Evolutionary conservation across 2,329 filamentous ascomycete genomes (phyloP).

Genomic region (Clarireedia homoeocarpa): DNA sequence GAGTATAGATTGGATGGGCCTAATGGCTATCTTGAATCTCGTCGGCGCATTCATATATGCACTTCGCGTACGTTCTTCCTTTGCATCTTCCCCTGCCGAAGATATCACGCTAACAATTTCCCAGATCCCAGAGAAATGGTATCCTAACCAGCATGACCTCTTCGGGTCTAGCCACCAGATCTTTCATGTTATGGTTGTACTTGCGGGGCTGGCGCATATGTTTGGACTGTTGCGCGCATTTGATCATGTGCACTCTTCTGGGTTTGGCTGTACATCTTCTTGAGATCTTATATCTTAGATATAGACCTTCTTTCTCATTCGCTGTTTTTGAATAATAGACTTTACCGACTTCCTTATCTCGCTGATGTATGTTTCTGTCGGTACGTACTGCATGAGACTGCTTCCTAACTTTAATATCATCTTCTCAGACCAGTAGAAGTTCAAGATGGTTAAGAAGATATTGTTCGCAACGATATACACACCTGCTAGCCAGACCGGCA

Average conservation of each 20-base stretch:
- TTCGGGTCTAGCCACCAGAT: slow-evolving; percentile 24
- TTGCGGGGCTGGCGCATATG: slow-evolving; percentile 19
- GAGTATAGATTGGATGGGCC: slow-evolving; percentile 10
- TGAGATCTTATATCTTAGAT: too few relatives aligned
- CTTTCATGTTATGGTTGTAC: slow-evolving; percentile 22
- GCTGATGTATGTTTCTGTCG: too few relatives aligned
- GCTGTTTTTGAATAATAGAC: too few relatives aligned
- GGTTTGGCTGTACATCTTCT: background rate
- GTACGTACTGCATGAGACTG: too few relatives aligned
- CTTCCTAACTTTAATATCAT: too few relatives aligned
- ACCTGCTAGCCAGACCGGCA: too few relatives aligned
- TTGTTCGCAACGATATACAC: too few relatives aligned
- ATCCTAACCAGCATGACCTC: slow-evolving; percentile 17
- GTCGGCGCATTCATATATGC: slow-evolving; percentile 6
- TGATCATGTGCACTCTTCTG: slow-evolving; percentile 5
- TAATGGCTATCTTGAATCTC: slow-evolving; percentile 9
- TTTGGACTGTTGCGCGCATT: slow-evolving; percentile 16
- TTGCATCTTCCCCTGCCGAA: background rate
- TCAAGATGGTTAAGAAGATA: background rate
- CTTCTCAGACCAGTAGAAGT: too few relatives aligned
- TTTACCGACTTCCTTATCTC: too few relatives aligned
- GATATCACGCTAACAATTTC: background rate
- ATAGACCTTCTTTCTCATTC: too few relatives aligned
- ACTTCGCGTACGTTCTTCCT: background rate
- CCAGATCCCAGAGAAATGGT: slow-evolving; percentile 18